These are phyloP conservation scores for Aspergillus ostianus DNA, from an alignment of 495 filamentous ascomycete genomes.

Conservation along the genomic window DNA sequence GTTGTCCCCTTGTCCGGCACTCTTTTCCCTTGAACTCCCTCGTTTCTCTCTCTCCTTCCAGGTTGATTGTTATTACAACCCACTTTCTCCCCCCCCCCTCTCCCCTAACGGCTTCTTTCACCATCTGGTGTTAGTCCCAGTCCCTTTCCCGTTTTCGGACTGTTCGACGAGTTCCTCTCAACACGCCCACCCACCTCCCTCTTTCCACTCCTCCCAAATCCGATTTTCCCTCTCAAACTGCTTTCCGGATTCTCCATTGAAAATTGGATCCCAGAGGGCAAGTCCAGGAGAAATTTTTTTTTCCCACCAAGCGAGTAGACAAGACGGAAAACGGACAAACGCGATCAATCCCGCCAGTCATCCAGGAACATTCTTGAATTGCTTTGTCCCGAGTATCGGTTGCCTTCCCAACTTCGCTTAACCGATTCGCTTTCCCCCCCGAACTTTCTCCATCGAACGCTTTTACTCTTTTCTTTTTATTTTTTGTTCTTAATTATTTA, in stretches of 20 bases:
- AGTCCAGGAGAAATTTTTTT: conserved; percentile 2
- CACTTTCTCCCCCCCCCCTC: conserved; percentile 1
- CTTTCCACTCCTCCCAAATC: conserved; percentile 4
- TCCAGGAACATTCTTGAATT: conserved; percentile 19
- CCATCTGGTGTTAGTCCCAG: conserved; percentile 11
- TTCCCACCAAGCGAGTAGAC: conserved; percentile 1
- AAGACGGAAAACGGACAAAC: not conserved
- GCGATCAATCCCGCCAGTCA: not conserved
- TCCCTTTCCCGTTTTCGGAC: conserved; percentile 20
- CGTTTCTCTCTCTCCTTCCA: conserved; percentile 3
- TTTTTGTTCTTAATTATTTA: conserved; percentile 3
- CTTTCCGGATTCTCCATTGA: conserved; percentile 2
- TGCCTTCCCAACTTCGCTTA: conserved; percentile 21
- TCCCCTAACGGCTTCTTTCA: conserved; percentile 10
- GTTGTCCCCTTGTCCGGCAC: conserved; percentile 8
- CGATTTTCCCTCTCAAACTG: not conserved
- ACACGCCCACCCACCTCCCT: conserved; percentile 1
- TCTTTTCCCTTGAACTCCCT: conserved; percentile 5
- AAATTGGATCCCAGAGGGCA: conserved; percentile 5
- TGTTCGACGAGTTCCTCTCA: conserved; percentile 11
- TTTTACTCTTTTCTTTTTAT: conserved; percentile 11
- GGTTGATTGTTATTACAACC: conserved; percentile 11
- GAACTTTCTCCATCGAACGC: conserved; percentile 15
- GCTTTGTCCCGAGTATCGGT: conserved; percentile 21
- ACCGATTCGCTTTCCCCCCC: conserved; percentile 12